A percentile compares a stretch with the other conserved stretches of the same genome.
Conservation (phyloP, 257 asterid genomes). For the Eustoma russellianum region DNA sequence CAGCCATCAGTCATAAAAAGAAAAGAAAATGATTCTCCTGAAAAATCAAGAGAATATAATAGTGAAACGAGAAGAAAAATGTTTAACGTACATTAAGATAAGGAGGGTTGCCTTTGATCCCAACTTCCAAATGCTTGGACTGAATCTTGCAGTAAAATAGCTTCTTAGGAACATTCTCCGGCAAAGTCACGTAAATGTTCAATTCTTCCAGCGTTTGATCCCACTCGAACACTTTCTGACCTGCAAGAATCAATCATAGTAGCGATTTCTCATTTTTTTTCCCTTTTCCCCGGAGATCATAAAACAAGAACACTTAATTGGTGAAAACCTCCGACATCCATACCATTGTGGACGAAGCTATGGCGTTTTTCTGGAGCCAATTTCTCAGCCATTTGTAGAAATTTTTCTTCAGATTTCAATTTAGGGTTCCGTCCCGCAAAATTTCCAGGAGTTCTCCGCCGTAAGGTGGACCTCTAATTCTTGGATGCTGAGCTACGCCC, state of each 20-base stretch:
- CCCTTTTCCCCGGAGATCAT: too few species aligned
- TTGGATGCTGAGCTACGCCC: too few species aligned
- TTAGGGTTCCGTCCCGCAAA: too few species aligned
- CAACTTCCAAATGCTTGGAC: constrained; percentile 82
- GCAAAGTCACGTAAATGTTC: constrained; percentile 81
- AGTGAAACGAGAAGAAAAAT: background rate
- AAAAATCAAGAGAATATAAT: background rate
- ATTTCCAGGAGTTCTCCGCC: background rate
- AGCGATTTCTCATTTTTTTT: background rate
- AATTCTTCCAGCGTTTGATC: constrained; percentile 97
- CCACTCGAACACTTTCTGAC: constrained; percentile 95
- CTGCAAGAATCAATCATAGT: constrained; percentile 29
- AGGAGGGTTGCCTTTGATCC: constrained; percentile 95
- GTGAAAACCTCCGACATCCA: background rate
- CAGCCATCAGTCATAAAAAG: background rate
- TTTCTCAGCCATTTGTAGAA: constrained; percentile 64
- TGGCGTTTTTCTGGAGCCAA: constrained; percentile 71
- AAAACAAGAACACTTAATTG: background rate
- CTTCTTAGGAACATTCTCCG: constrained; percentile 79
- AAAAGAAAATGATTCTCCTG: background rate
- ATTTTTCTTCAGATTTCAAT: background rate
- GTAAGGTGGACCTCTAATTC: background rate
- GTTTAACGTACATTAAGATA: constrained; percentile 55
- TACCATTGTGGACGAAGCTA: constrained; percentile 69
- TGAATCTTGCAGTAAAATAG: constrained; percentile 61